phyloP scores from a whole-genome alignment of 2,329 filamentous ascomycete genomes.

The Chlorencoelia australis region DNA sequence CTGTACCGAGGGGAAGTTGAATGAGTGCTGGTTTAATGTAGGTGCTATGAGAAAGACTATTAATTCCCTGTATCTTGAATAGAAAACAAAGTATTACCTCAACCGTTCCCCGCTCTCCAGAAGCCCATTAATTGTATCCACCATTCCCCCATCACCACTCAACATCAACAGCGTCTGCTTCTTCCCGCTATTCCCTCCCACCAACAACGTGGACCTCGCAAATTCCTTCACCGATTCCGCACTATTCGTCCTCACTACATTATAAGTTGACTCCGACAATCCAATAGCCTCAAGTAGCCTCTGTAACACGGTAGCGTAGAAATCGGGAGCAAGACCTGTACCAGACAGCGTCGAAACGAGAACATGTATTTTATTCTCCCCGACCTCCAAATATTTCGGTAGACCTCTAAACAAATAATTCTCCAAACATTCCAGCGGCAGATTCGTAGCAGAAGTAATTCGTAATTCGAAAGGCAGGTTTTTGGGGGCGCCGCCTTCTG shows the following conservation, averaged over 20 bases:
- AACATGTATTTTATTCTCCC: conserved; percentile 39
- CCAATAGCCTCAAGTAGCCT: conserved; percentile 43
- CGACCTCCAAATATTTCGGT: conserved; percentile 29
- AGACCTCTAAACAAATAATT: conserved; percentile 29
- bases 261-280: conserved; percentile 32
- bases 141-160: conserved; percentile 78
- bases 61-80: too few relatives aligned
- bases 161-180: conserved; percentile 62
- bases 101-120: conserved; percentile 19
- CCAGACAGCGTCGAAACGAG: conserved; percentile 61
- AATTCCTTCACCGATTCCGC: conserved; percentile 55
- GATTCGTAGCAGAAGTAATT: conserved; percentile 24
- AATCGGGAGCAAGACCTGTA: conserved; percentile 42
- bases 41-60: too few relatives aligned
- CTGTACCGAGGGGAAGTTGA: conserved; percentile 52
- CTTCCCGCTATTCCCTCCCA: conserved; percentile 36
- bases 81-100: conserved; percentile 16
- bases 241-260: conserved; percentile 52
- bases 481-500: conserved; percentile 14
- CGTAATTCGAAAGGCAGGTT: conserved; percentile 20
- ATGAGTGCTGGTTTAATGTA: conserved; percentile 36
- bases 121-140: conserved; percentile 70
- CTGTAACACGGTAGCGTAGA: conserved; percentile 45
- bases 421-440: conserved; percentile 31
- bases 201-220: conserved; percentile 38